Evolutionary conservation across 2,329 filamentous ascomycete species (phyloP), one percentile per base, ranked within the genome.

Genomic region (Penicillium sp.): DNA sequence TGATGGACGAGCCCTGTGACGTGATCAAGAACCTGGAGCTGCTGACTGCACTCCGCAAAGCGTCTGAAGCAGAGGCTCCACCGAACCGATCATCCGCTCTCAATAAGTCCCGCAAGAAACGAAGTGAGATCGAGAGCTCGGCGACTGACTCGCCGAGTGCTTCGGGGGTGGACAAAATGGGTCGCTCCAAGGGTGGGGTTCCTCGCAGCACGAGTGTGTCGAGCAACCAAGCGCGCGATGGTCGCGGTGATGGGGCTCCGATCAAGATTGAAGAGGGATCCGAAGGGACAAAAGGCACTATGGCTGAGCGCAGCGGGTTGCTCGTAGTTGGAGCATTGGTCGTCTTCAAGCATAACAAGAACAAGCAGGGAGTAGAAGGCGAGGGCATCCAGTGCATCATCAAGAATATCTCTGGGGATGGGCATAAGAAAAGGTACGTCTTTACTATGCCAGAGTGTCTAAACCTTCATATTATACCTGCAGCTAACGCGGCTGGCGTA

Each of bases 311-410:
- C 58, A 76, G 69, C 59, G 79, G 78, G 3, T 73, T 76, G 31
- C 71, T 82, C 3, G 71, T 75, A 28, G 67, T 81, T n/a, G 80
- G 80, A 5, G 78, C 79, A 14, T 79, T 82, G 64, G 81, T 82
- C 8, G 81, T 82, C 34, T 83, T 80, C 67, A 82, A 81, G 59
- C 79, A 81, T 57, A 79, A 77, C 63, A 81, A 82, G 63, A 81
- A 81, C 62, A 77, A 79, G 59, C 76, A 79, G 60, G 80, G 79
- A n/a, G 76, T 79, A 3, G 81, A 83, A 67, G 81, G 81, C 22
- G 80, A 80, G 60, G 79, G 80, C 82, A 93, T 93, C 57, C 84
- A 93, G 50, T 91, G 90, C 53, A 89, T 90, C 60, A 91, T 94
- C 54, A 89, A 90, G 61, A 85, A 86, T 54, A 88, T 94, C 14